Evolutionary conservation across 495 filamentous ascomycete species (phyloP).

Genomic region (Pseudoneurospora amorphoporcata): DNA sequence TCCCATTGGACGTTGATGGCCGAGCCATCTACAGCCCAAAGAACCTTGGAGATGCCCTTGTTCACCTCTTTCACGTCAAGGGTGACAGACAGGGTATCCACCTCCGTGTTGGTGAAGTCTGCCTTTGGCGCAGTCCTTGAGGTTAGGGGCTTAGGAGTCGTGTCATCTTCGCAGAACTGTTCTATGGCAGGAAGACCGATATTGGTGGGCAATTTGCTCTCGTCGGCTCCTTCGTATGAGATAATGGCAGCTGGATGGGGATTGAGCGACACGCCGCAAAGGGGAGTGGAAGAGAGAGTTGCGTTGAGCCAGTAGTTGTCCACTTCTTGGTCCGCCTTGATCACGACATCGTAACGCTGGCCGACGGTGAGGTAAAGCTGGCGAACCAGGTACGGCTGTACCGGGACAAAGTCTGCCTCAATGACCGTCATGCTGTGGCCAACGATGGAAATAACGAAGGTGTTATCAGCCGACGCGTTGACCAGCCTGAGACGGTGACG

Average conservation of each 20-base stretch:
- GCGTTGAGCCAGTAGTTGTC: conserved; percentile 42
- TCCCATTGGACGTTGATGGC: conserved; percentile 20
- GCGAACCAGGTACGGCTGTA: conserved; percentile 29
- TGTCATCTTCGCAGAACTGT: conserved; percentile 4
- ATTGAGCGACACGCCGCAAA: neutral
- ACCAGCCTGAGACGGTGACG: conserved; percentile 37
- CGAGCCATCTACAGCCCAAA: conserved; percentile 17
- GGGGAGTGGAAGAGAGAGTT: neutral
- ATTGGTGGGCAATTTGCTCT: conserved; percentile 3
- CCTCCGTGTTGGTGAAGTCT: neutral
- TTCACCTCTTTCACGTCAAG: neutral
- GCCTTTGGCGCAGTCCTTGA: neutral
- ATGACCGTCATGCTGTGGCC: conserved; percentile 36
- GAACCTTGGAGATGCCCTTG: neutral
- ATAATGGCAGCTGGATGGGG: conserved; percentile 11
- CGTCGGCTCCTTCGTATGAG: conserved; percentile 1
- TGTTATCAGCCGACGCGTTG: conserved; percentile 34
- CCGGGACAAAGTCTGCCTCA: conserved; percentile 32
- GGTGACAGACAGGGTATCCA: neutral
- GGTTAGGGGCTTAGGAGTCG: neutral
- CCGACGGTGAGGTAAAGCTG: conserved; percentile 46
- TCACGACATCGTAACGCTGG: conserved; percentile 56
- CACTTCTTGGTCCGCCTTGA: conserved; percentile 39
- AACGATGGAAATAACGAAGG: conserved; percentile 24
- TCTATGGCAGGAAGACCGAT: neutral